phyloP scores from a whole-genome alignment of 441 rosid genomes.

The Corymbia citriodora region DNA sequence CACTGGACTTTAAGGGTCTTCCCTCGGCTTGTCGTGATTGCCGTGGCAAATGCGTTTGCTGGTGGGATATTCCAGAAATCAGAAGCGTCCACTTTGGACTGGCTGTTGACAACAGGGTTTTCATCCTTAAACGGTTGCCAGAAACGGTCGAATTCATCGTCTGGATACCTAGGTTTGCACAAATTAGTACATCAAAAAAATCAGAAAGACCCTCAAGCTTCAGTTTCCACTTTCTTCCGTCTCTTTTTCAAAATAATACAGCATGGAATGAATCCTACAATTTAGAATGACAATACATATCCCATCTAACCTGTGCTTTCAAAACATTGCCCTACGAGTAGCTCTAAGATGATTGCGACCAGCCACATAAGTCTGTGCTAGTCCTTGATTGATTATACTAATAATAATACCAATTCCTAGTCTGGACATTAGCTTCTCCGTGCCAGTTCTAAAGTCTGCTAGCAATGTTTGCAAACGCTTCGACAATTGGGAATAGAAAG shows the following conservation, averaged over 20 bases:
- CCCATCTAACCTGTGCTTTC: not conserved
- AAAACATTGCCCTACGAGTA: not conserved
- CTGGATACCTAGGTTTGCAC: slow-evolving; percentile 68
- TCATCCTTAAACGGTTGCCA: slow-evolving; percentile 71
- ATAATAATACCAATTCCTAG: not conserved
- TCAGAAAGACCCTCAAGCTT: not conserved
- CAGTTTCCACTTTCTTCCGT: not conserved
- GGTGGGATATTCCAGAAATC: slow-evolving; percentile 91
- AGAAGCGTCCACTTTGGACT: slow-evolving; percentile 25
- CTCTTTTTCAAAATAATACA: not conserved
- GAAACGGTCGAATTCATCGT: slow-evolving; percentile 59
- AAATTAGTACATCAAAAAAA: not conserved
- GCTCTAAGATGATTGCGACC: not conserved
- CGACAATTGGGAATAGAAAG: not conserved
- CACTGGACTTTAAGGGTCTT: slow-evolving; percentile 47
- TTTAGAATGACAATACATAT: not conserved
- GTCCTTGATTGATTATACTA: not conserved
- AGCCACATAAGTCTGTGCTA: not conserved
- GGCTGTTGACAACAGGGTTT: slow-evolving; percentile 30
- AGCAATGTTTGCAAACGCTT: not conserved
- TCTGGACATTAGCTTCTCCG: not conserved
- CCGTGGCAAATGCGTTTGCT: slow-evolving; percentile 36
- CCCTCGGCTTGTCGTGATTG: slow-evolving; percentile 48
- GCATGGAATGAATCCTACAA: not conserved
- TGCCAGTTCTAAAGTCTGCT: not conserved